Base-by-base conservation (phyloP, 192 early-diverging fungal genomes). In the Endogone sp. region DNA sequence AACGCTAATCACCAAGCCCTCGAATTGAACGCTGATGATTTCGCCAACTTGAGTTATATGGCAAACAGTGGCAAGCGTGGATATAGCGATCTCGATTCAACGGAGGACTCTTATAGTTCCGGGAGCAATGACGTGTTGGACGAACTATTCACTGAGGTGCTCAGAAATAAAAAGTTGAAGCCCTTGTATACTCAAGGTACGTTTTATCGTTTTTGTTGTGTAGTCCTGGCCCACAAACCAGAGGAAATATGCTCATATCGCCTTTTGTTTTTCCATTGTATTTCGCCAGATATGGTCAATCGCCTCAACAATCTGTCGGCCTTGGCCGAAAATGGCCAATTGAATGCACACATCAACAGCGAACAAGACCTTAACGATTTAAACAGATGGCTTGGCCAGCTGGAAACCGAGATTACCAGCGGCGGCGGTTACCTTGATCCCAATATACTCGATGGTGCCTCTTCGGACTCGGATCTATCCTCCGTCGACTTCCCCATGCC, bases 361-460 rank as follows among this genome's bases (percentile, higher is more conserved):
- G 73, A 70, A 37, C 68, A 75, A 32, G 63, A 74, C 9, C 28
- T 75, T 20, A 58, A 56, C 4, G 73, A 75, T 27, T 62, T 75
- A 60, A 75, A 75, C 61, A 60, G 27, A 13, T 75, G 73, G 73
- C 63, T 75, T 24, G 63, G 63, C 24, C 68, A 69, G 54, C 64
- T 75, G 4, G 37, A 4, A 13, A 44, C 37, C 37, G 37, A 44
- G 4, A 44, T 44, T 13, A 44, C 37, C 37, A 44, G 4, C 13
- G 13, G 13, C 37, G 37, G 37, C 13, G 37, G 37, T 13, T 44
- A 44, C 37, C 37, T 44, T 44, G 37, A 44, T 13, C 37, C 37
- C 37, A 44, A 44, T 44, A 44, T 44, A 8, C 37, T 44, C 4
- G 37, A 44, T 13, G 37, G 37, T 13, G 4, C 37, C 37, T 44